These are phyloP conservation scores for Juncus effusus DNA, from an alignment of 176 grass and related monocot species.

Conservation along the genomic window DNA sequence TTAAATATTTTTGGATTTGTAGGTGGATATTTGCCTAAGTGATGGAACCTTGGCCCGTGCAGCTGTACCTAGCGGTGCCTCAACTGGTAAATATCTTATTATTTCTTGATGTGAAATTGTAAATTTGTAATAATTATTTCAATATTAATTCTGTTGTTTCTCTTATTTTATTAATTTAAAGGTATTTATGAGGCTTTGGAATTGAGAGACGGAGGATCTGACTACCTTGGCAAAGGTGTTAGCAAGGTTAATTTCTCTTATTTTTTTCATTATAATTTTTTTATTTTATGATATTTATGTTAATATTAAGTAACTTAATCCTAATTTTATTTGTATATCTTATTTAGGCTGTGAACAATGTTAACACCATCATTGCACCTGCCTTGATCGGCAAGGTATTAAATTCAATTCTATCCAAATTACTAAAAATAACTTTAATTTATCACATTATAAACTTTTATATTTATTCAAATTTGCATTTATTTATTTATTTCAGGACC, in stretches of 20 bases:
- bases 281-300: background rate
- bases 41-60: conserved; percentile 68
- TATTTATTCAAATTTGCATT: background rate
- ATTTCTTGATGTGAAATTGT: background rate
- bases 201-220: conserved; percentile 90
- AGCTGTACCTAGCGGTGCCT: conserved; percentile 85
- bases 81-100: conserved; percentile 53
- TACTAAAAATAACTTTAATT: background rate
- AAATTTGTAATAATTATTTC: background rate
- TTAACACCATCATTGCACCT: conserved; percentile 72
- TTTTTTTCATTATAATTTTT: background rate
- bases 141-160: background rate
- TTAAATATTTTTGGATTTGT: background rate
- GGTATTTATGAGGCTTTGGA: conserved; percentile 89
- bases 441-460: background rate
- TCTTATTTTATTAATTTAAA: conserved; percentile 14
- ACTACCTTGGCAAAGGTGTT: conserved; percentile 94
- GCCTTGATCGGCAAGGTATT: conserved; percentile 53
- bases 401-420: background rate
- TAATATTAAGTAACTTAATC: background rate
- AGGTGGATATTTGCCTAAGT: conserved; percentile 59
- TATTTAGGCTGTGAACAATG: conserved; percentile 75
- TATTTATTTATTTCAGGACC: conserved; percentile 34
- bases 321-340: conserved; percentile 17
- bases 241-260: conserved; percentile 50